Evolutionary conservation across 1,284 basidiomycete genomes (phyloP), one percentile per base, ranked within the genome.

Genomic region (Phylloporus gajari): DNA sequence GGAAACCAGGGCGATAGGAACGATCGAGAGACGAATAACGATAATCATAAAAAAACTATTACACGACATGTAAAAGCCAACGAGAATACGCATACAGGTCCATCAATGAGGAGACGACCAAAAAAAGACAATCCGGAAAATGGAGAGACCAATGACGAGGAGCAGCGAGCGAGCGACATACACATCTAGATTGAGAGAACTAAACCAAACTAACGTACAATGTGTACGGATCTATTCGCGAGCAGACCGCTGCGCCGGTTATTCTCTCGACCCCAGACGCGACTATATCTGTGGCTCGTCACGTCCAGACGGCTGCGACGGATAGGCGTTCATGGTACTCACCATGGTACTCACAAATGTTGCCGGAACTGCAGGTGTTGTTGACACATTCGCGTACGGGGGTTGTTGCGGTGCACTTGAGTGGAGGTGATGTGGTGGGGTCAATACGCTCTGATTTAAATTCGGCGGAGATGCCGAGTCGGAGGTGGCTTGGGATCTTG

Each of bases 331-430:
- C n/a, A n/a, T n/a, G n/a, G n/a, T n/a, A n/a, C n/a, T n/a, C n/a
- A n/a, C n/a, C 90, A 93, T 90, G 74, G 93, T 91, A 70, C 88
- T 89, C 46, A 90, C 91, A 78, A 93, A 88, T 63, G 90, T 83
- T 30, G 85, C 77, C 2, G 84, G 86, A 25, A 86, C 82, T 0
- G 81, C 78, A 11, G 80, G 80, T 25, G 72, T 27, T 27, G 65
- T 42, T 3, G 73, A 67, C 32, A 65, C 48, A 48, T 65, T 80
- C 38, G 38, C 65, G 60, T 81, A 82, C 8, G 77, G 69, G 8
- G 72, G 65, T 61, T 68, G 74, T 11, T n/a, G n/a, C n/a, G 48
- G n/a, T 56, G 70, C 68, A 11, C 27, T 69, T 19, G 63, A 61
- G 2, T 71, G 70, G 5, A 53, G n/a, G 30, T 58, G 67, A 27